phyloP scores from a whole-genome alignment of 345 rosid species.

The Gossypioides kirkii region DNA sequence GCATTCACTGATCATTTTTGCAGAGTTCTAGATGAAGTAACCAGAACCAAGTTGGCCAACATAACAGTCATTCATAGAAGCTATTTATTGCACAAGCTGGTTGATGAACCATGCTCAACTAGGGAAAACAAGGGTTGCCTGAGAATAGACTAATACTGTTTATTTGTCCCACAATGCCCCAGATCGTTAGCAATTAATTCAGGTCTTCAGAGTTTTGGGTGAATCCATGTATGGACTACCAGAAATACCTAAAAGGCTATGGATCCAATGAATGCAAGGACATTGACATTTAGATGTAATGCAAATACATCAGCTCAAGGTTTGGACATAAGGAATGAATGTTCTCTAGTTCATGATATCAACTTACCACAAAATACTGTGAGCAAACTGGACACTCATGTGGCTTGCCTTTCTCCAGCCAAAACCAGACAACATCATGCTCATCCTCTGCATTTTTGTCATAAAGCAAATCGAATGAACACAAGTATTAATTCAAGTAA shows the following conservation, averaged over 20 bases:
- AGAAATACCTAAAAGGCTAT: background rate
- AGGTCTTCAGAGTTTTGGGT: background rate
- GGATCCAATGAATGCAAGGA: background rate
- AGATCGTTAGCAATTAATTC: background rate
- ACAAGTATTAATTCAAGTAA: background rate
- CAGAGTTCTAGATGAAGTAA: background rate
- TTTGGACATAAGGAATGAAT: background rate
- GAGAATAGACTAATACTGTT: background rate
- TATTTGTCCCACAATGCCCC: background rate
- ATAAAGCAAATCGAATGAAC: slow-evolving; percentile 1
- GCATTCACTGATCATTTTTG: background rate
- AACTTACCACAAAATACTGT: slow-evolving; percentile 80
- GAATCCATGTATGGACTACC: background rate
- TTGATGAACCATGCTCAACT: background rate
- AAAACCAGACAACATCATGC: slow-evolving; percentile 97
- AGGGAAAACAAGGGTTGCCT: background rate
- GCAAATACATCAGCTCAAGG: background rate
- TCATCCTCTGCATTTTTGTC: slow-evolving; percentile 60
- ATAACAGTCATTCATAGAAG: background rate
- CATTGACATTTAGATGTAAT: background rate
- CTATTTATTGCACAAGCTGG: background rate
- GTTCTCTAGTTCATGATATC: slow-evolving; percentile 12
- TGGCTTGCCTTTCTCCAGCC: slow-evolving; percentile 89
- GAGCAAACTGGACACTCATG: slow-evolving; percentile 82
- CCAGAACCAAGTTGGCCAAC: background rate